phyloP scores from a whole-genome alignment of 441 rosid genomes.

The Pelargonium myrrhifolium region DNA sequence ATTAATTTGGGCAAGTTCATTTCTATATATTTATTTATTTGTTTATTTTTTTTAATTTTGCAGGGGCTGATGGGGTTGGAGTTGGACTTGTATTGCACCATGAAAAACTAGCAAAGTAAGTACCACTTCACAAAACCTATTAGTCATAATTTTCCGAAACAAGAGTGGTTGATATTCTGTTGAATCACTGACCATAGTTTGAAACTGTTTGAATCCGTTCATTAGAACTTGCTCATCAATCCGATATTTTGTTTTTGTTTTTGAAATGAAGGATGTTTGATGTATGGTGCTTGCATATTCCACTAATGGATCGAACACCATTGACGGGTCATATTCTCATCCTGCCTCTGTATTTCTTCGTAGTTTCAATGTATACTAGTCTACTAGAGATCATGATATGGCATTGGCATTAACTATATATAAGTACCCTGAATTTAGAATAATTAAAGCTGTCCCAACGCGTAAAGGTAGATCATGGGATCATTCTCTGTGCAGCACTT shows the following conservation, averaged over 20 bases:
- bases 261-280: slow-evolving; percentile 61
- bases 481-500: not conserved
- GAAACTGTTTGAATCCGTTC: not conserved
- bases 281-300: slow-evolving; percentile 86
- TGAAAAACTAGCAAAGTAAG: slow-evolving; percentile 64
- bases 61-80: slow-evolving; percentile 88
- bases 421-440: no score
- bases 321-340: slow-evolving; percentile 42
- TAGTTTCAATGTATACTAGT: slow-evolving; percentile 3
- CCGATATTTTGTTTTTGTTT: slow-evolving; percentile 6
- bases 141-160: not conserved
- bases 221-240: not conserved
- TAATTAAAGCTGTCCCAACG: no score
- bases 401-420: no score
- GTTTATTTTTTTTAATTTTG: slow-evolving; percentile 3
- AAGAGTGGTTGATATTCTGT: not conserved
- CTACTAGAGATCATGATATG: slow-evolving; percentile 3
- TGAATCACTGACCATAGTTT: not conserved
- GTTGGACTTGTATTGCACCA: slow-evolving; percentile 68
- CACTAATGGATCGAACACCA: slow-evolving; percentile 67
- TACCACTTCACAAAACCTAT: not conserved
- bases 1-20: no score
- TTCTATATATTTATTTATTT: no score
- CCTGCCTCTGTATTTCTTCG: not conserved
- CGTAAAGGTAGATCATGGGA: no score